A percentile compares a stretch with the other conserved stretches of the same genome.
Conservation (phyloP, 2,329 filamentous ascomycete species). For the Sarocladiaceae sp. region DNA sequence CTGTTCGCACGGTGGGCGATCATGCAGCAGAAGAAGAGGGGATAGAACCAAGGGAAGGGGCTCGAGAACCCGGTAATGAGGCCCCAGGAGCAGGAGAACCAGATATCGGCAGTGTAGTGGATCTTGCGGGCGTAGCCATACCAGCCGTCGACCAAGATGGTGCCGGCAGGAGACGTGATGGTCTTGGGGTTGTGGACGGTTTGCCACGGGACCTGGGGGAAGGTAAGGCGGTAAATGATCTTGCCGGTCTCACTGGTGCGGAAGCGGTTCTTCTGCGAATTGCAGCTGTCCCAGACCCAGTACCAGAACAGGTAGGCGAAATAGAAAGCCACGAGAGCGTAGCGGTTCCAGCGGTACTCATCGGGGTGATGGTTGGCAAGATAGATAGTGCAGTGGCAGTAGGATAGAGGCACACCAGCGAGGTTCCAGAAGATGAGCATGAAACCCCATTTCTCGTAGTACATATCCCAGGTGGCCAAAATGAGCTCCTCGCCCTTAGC, state of each 20-base stretch:
- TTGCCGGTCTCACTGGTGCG: constrained; percentile 72
- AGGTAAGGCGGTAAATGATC: constrained; percentile 64
- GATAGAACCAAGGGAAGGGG: constrained; percentile 89
- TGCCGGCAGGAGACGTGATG: constrained; percentile 66
- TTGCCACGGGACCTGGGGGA: constrained; percentile 88
- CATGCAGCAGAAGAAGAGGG: constrained; percentile 75
- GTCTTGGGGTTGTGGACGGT: constrained; percentile 73
- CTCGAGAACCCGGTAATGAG: constrained; percentile 50
- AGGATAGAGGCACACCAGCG: constrained; percentile 81
- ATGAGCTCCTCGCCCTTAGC: constrained; percentile 90
- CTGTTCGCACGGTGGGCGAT: constrained; percentile 71
- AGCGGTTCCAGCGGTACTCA: constrained; percentile 70
- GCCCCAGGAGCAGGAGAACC: constrained; percentile 46
- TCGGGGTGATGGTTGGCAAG: constrained; percentile 76
- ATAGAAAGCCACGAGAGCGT: constrained; percentile 59
- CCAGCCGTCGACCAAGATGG: constrained; percentile 80
- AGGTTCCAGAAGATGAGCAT: constrained; percentile 99
- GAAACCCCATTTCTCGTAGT: constrained; percentile 94
- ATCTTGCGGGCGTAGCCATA: constrained; percentile 66
- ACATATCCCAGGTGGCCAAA: constrained; percentile 88
- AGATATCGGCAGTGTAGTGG: constrained; percentile 43
- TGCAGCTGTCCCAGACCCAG: constrained; percentile 88
- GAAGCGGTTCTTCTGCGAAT: constrained; percentile 92
- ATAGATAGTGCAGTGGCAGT: constrained; percentile 91
- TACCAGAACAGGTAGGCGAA: constrained; percentile 74